phyloP scores from a whole-genome alignment of 345 rosid species.

The Aegle marmelos region DNA sequence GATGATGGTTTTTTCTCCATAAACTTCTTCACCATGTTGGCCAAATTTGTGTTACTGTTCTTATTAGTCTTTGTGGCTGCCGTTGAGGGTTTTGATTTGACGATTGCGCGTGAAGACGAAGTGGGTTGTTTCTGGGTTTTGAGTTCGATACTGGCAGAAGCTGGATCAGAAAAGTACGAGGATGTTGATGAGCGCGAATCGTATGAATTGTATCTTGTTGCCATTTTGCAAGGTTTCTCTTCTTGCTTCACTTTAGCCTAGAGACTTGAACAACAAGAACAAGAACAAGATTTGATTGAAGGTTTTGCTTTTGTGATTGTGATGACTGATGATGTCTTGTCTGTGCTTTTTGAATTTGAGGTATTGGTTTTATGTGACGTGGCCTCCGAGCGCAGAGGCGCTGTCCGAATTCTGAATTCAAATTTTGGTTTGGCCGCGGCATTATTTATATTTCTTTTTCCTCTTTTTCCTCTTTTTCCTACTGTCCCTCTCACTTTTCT shows the following conservation, averaged over 20 bases:
- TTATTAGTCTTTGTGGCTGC: slow-evolving; percentile 12
- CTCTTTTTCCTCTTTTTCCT: too few species aligned
- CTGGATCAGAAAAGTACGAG: slow-evolving; percentile 54
- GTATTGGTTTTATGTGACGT: slow-evolving; percentile 6
- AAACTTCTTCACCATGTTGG: slow-evolving; percentile 67
- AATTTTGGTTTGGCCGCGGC: slow-evolving; percentile 25
- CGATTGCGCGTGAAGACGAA: slow-evolving; percentile 46
- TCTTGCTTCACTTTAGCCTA: neutral
- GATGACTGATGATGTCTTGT: neutral
- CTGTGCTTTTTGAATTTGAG: neutral
- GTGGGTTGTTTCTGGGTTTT: slow-evolving; percentile 17
- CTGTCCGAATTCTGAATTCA: slow-evolving; percentile 33
- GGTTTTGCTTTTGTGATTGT: neutral
- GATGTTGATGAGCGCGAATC: slow-evolving; percentile 70
- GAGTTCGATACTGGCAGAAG: slow-evolving; percentile 46
- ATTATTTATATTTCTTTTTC: too few species aligned
- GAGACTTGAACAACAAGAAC: neutral
- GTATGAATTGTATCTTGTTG: slow-evolving; percentile 72
- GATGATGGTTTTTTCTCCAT: slow-evolving; percentile 49
- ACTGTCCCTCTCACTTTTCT: too few species aligned
- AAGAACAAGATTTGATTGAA: neutral
- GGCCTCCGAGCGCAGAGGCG: slow-evolving; percentile 1
- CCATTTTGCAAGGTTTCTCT: slow-evolving; percentile 29
- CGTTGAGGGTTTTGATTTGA: slow-evolving; percentile 49
- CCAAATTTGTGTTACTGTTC: slow-evolving; percentile 35